Evolutionary conservation across 1,284 basidiomycete species (phyloP).

Genomic region (Tilletia setariae): DNA sequence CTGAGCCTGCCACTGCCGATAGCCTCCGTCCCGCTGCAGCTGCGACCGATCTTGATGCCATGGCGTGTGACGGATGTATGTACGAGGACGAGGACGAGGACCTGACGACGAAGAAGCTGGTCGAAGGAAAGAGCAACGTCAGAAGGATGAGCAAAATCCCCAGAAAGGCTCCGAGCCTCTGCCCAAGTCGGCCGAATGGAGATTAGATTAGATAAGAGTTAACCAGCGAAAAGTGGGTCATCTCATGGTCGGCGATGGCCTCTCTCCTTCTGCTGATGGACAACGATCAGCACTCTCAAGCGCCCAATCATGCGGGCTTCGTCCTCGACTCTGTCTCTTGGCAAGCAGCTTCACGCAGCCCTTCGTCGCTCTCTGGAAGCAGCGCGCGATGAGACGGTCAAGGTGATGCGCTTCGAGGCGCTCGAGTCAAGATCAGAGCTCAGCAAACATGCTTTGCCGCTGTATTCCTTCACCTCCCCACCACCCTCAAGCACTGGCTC

Average conservation of each 20-base stretch:
- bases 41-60: background rate
- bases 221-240: too few relatives aligned
- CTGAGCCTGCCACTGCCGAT: background rate
- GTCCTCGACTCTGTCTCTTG: background rate
- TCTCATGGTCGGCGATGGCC: too few relatives aligned
- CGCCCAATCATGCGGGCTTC: background rate
- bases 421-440: constrained; percentile 30
- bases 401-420: constrained; percentile 48
- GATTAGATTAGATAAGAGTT: too few relatives aligned
- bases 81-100: too few relatives aligned
- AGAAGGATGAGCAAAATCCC: too few relatives aligned
- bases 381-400: constrained; percentile 38
- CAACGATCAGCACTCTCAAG: too few relatives aligned
- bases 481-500: constrained; percentile 26
- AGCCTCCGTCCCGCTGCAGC: background rate
- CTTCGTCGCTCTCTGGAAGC: constrained; percentile 42
- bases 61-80: background rate
- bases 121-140: too few relatives aligned
- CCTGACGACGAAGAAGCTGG: too few relatives aligned
- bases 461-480: constrained; percentile 35
- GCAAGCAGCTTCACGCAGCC: constrained; percentile 22
- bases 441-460: constrained; percentile 30
- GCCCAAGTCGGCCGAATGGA: too few relatives aligned
- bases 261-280: too few relatives aligned
- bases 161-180: too few relatives aligned